Evolutionary conservation across 768 basidiomycete genomes (phyloP).

Genomic region (Tephrocybe rancida): DNA sequence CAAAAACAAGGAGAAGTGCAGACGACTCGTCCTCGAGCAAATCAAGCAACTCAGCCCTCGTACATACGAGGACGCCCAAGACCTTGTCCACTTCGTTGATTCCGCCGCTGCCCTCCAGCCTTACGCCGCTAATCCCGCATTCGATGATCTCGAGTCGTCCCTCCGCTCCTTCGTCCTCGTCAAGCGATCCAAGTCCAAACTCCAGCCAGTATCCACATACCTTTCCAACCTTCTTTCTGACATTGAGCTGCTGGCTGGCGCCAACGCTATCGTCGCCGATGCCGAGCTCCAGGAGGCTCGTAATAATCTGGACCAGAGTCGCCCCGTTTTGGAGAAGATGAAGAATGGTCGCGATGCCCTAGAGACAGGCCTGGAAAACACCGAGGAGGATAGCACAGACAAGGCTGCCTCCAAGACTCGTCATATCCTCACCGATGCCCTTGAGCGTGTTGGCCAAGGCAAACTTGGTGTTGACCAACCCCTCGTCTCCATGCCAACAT

Average conservation of each 20-base stretch:
- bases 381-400: slow-evolving; percentile 77
- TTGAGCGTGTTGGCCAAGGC: slow-evolving; percentile 79
- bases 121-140: slow-evolving; percentile 67
- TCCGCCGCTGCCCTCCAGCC: slow-evolving; percentile 74
- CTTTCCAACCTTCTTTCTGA: slow-evolving; percentile 88
- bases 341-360: slow-evolving; percentile 68
- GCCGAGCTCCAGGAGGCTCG: slow-evolving; percentile 73
- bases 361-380: slow-evolving; percentile 75
- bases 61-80: slow-evolving; percentile 87
- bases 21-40: slow-evolving; percentile 86
- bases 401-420: slow-evolving; percentile 56
- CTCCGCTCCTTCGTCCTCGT: slow-evolving; percentile 93
- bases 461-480: slow-evolving; percentile 59
- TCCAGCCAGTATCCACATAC: slow-evolving; percentile 91
- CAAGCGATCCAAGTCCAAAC: slow-evolving; percentile 96
- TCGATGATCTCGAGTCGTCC: slow-evolving; percentile 87
- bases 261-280: slow-evolving; percentile 88
- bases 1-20: slow-evolving; percentile 92
- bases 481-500: slow-evolving; percentile 64
- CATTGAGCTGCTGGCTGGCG: slow-evolving; percentile 81
- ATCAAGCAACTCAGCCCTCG: slow-evolving; percentile 91
- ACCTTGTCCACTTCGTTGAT: slow-evolving; percentile 98
- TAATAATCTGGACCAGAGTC: slow-evolving; percentile 64
- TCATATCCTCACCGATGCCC: slow-evolving; percentile 60
- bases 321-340: slow-evolving; percentile 91